Evolutionary conservation across 495 filamentous ascomycete species (phyloP), one percentile per base, ranked within the genome.

Genomic region (Tuber magnatum): DNA sequence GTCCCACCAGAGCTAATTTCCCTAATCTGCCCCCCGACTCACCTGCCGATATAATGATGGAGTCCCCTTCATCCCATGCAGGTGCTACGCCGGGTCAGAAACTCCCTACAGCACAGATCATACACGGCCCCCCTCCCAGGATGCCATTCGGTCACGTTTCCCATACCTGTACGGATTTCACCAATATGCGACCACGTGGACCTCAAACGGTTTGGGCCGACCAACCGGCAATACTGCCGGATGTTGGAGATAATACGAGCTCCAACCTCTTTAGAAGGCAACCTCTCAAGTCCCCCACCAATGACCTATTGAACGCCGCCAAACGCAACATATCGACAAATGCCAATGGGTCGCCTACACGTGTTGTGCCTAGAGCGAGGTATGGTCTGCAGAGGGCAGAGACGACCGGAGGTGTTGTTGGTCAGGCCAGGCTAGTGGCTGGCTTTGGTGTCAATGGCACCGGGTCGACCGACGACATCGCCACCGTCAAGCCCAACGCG

Each of bases 1-100:
- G 77, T 39, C 77, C 77, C 38, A 65, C 41, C 46, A 72, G 70
- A 6, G n/a, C 42, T 9, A 68, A 48, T 12, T 56, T 71, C 68
- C 71, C 51, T 12, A 73, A 71, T 51, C 56, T 69, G 32, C 68
- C 68, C 24, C 81, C 81, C 0, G 81, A 80, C 43, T 82, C 81
- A 22, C 81, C 81, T 0, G 81, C 39, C 16, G 81, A 82, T 75
- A 76, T 82, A 42, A 78, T 43, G 24, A 82, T 82, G 81, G 71
- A 71, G 35, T 82, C 81, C 5, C 81, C 81, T 32, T 74, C 78
- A 12, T 51, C 73, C 32, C 22, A 56, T 35, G 40, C 41, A 24
- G 73, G 41, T n/a, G 71, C 76, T 28, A 81, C 80, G 39, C 74
- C 74, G 35, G 71, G 80, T 32, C 73, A 69, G 51, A 75, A 79